Evolutionary conservation across 306 rosid species (phyloP).

Genomic region (Acacia acuminata): DNA sequence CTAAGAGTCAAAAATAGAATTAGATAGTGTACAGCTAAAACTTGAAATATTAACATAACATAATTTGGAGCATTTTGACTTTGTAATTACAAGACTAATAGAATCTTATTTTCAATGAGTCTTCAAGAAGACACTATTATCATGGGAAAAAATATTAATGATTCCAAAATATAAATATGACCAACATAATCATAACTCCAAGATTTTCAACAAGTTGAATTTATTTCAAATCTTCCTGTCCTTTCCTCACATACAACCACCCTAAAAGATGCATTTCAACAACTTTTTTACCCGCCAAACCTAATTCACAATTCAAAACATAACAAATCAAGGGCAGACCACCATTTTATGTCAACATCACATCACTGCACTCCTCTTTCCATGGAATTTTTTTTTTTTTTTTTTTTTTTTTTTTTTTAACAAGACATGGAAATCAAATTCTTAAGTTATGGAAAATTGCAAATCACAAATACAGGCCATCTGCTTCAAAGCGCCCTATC

Average conservation of each 20-base stretch:
- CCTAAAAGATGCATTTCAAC: not conserved
- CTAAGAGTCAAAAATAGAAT: not conserved
- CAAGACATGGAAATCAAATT: not conserved
- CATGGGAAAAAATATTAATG: not conserved
- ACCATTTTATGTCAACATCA: not conserved
- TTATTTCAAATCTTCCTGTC: not conserved
- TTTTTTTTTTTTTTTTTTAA: not conserved
- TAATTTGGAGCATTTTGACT: not conserved
- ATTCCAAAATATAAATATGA: not conserved
- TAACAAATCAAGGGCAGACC: not conserved
- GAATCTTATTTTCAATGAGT: not conserved
- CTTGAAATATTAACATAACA: not conserved
- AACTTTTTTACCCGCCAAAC: not conserved
- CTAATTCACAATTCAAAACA: not conserved
- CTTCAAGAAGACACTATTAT: not conserved
- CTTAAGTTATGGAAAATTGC: not conserved
- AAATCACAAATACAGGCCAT: slow-evolving; percentile 25
- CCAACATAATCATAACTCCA: not conserved
- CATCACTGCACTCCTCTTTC: not conserved
- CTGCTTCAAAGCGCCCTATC: slow-evolving; percentile 18
- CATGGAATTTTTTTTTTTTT: not conserved
- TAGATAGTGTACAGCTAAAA: not conserved
- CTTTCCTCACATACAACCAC: not conserved
- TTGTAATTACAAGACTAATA: not conserved
- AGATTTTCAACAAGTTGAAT: not conserved